A percentile compares a stretch with the other conserved stretches of the same genome.
Evolutionary conservation across 1,284 basidiomycete species (phyloP).

Genomic region (Coniferiporia sulphurascens): DNA sequence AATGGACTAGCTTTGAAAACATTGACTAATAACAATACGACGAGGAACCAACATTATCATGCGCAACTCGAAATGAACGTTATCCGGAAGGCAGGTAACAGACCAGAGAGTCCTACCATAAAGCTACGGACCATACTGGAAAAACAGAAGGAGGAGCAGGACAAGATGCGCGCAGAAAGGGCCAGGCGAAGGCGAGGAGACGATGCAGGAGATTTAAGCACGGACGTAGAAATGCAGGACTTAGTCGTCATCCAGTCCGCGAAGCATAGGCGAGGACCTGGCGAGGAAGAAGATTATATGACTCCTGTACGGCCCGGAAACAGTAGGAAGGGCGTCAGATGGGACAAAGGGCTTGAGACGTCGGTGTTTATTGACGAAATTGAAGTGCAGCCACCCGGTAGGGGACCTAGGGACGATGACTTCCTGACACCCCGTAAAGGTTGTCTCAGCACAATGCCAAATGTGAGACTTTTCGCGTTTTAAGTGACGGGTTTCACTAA

Average conservation of each 20-base stretch:
- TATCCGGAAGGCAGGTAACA: slow-evolving; percentile 59
- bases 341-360: slow-evolving; percentile 69
- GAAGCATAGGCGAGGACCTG: slow-evolving; percentile 57
- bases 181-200: slow-evolving; percentile 52
- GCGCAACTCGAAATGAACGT: slow-evolving; percentile 60
- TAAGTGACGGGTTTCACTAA: slow-evolving; percentile 10
- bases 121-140: slow-evolving; percentile 71
- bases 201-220: slow-evolving; percentile 28
- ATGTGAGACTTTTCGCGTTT: slow-evolving; percentile 40
- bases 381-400: slow-evolving; percentile 43
- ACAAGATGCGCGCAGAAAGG: slow-evolving; percentile 53
- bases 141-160: slow-evolving; percentile 65
- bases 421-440: slow-evolving; percentile 42
- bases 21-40: slow-evolving; percentile 65
- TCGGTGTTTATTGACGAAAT: slow-evolving; percentile 57
- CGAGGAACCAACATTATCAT: slow-evolving; percentile 61
- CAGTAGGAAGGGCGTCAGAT: slow-evolving; percentile 62
- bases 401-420: slow-evolving; percentile 35
- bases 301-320: slow-evolving; percentile 48
- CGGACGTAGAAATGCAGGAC: slow-evolving; percentile 27
- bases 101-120: slow-evolving; percentile 76
- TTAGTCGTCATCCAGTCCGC: slow-evolving; percentile 22
- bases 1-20: slow-evolving; percentile 52
- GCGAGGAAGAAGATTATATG: slow-evolving; percentile 79
- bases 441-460: slow-evolving; percentile 59